Evolutionary conservation across 441 rosid genomes (phyloP), one percentile per base, ranked within the genome.

Genomic region (Euphorbia corollata): DNA sequence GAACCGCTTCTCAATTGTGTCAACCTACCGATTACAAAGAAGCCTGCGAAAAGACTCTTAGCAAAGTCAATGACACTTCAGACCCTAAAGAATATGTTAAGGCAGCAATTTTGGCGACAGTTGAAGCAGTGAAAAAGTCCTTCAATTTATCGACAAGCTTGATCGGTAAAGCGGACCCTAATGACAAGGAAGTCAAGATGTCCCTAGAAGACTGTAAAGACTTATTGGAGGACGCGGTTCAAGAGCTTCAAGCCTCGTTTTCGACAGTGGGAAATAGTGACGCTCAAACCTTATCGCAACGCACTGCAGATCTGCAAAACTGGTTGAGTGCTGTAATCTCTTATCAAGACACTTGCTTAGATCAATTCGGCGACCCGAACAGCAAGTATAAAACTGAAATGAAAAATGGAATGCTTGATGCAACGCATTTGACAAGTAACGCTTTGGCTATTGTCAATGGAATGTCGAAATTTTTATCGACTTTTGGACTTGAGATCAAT

Each of bases 281-380:
- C 13, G 0, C 61, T 8, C 48, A 72, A 43, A 47, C 61, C 7
- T 59, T 66, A 51, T 16, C 39, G 11, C 19, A 73, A 9, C 73
- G 76, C 53, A 59, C 85, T 16, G 71, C 75, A 3, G 92, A 88
- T 45, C 77, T 88, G 48, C 81, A 79, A 71, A 92, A 87, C 1
- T 92, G 95, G 98, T 69, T 92, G 0, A 88, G 93, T 64, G 69
- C 92, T 0, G 68, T 85, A 1, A 67, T 92, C 10, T 78, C 90
- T 0, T 87, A 90, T 36, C 97, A 92, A 39, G 84, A 88, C 0
- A 83, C 97, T 12, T 92, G 98, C 71, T 74, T 85, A 13, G 98
- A 90, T 36, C 62, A 88, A 2, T 61, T 92, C 4, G 75, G 77
- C 11, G 98, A 88, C 48, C 39, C 65, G 4, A 82, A 82, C 76